These are phyloP conservation scores for Bipolaris zeicola DNA, from an alignment of 2,329 filamentous ascomycete species.

Conservation along the genomic window DNA sequence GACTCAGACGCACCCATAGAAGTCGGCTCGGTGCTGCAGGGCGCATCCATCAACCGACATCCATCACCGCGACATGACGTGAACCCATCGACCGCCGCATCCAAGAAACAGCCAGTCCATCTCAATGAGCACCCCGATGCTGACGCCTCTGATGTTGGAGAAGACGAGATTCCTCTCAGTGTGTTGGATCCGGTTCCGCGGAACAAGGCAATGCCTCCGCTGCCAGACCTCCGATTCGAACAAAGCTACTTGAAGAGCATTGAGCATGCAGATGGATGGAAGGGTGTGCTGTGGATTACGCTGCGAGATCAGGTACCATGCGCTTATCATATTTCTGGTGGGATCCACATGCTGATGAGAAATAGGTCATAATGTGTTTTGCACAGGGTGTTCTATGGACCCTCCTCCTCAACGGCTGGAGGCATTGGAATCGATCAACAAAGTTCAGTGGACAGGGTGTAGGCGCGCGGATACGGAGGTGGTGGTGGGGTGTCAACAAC, in stretches of 20 bases:
- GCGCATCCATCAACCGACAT: slow-evolving; percentile 73
- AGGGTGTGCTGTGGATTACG: slow-evolving; percentile 82
- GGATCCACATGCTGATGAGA: slow-evolving; percentile 1
- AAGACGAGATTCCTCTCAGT: slow-evolving; percentile 72
- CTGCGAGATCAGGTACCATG: slow-evolving; percentile 77
- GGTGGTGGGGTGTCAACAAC: slow-evolving; percentile 96
- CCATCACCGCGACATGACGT: slow-evolving; percentile 77
- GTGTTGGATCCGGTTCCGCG: slow-evolving; percentile 63
- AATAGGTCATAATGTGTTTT: slow-evolving; percentile 80
- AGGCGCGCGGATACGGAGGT: slow-evolving; percentile 78
- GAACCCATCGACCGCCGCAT: slow-evolving; percentile 78
- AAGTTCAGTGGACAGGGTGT: slow-evolving; percentile 76
- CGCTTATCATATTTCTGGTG: neutral
- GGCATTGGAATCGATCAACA: slow-evolving; percentile 82
- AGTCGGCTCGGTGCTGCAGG: slow-evolving; percentile 79
- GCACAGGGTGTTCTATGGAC: slow-evolving; percentile 90
- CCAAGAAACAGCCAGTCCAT: slow-evolving; percentile 66
- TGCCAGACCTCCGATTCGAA: slow-evolving; percentile 89
- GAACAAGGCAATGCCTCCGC: slow-evolving; percentile 67
- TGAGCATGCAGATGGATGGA: slow-evolving; percentile 76
- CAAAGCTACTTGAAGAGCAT: slow-evolving; percentile 97
- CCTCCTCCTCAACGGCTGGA: slow-evolving; percentile 82
- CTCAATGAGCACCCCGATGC: slow-evolving; percentile 44
- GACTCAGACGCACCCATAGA: slow-evolving; percentile 65
- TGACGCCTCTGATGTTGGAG: slow-evolving; percentile 58